Evolutionary conservation across 2,329 filamentous ascomycete species (phyloP), one percentile per base, ranked within the genome.

Genomic region (Bipolaris zeicola): DNA sequence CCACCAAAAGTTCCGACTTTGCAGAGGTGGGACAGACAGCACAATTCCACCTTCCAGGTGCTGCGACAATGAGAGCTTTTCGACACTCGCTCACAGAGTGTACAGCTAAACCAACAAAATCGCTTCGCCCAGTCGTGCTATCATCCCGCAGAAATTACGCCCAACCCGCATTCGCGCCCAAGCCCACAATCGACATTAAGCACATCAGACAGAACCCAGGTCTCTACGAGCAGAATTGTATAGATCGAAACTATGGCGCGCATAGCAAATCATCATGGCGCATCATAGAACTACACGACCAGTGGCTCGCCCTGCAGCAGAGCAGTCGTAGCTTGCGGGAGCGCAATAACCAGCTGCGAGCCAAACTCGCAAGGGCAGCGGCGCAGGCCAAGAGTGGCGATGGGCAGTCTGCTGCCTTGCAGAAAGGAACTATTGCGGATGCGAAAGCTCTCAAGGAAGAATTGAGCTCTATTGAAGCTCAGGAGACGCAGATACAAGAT

Each of bases 161-260:
- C 3, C 83, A 88, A 37, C 89, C 90, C 4, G 82, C 89, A 1
- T 88, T 85, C 50, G 92, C 91, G 13, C 92, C 92, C 10, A 94
- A 91, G 73, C 86, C 91, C 24, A 84, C 84, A 44, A 84, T 96
- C 64, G 90, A 97, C 79, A 84, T 96, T 72, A 94, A 91, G 75
- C 89, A 95, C 78, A 96, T 99, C 74, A 92, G 93, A 55, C 85
- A 92, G 70, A 90, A 96, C 76, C 86, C 90, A 14, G 85, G 88
- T 13, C 83, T 96, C 14, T 90, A 97, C 80, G 85, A 89, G 66
- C 82, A 89, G 64, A 98, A 96, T 71, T 96, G 91, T 77, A 74
- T 89, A 57, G 88, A 92, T 64, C 87, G 95, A 65, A 97, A 97
- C 75, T 97, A 97, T 78, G 82, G 75, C 13, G 74, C 77, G 0